Percentiles rank a stretch among this genome's conserved stretches.
These are phyloP conservation scores for Phytophthora syringae DNA, from an alignment of 352 stramenopile genomes.

Conservation along the genomic window DNA sequence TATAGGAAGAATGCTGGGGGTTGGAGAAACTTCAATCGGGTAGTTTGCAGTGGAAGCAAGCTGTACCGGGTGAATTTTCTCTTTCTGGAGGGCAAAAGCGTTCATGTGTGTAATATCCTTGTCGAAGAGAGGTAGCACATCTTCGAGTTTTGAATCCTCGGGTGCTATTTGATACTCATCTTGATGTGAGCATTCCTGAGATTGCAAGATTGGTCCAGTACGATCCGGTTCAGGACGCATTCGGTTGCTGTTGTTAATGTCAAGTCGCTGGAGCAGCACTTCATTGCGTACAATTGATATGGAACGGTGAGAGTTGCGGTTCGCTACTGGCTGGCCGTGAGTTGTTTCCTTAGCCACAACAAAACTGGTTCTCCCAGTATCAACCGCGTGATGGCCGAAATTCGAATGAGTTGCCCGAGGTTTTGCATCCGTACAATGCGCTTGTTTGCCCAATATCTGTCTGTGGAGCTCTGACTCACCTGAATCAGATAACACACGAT, in stretches of 20 bases:
- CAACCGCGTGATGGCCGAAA: neutral
- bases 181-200: neutral
- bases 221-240: neutral
- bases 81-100: neutral
- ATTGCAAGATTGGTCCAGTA: neutral
- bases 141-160: neutral
- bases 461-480: neutral
- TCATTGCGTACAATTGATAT: neutral
- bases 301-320: neutral
- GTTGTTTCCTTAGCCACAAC: neutral
- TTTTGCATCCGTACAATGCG: neutral
- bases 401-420: neutral
- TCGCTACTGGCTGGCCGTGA: neutral
- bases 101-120: neutral
- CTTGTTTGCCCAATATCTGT: neutral
- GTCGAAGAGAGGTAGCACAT: slow-evolving; percentile 34
- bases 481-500: neutral
- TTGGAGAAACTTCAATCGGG: neutral
- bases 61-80: neutral
- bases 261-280: neutral
- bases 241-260: neutral
- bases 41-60: neutral
- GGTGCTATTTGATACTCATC: neutral
- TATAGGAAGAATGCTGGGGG: neutral
- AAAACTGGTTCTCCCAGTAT: neutral